Evolutionary conservation across 192 early-diverging fungal species (phyloP), one percentile per base, ranked within the genome.

Genomic region (Umbelopsis sp.): DNA sequence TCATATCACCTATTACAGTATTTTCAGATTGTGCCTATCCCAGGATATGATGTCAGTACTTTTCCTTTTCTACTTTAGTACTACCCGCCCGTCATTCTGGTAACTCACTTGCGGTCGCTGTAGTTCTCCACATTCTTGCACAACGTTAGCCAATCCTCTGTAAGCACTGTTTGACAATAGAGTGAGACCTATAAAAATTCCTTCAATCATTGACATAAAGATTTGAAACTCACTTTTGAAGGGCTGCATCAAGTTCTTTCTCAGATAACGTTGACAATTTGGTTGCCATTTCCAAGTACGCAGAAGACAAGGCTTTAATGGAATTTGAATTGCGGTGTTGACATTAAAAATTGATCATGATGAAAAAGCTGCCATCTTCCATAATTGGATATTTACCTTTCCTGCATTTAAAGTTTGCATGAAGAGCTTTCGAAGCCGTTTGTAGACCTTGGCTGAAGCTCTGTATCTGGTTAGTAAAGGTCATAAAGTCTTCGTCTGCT

Each of bases 1-100:
- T 20, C 14, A 31, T 31, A 31, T 62, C 56, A 62, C 26, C 31
- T 12, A 62, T 29, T 2, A 62, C 7, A 17, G 56, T 5, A 62
- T 34, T 62, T 34, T 62, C 56, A 34, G 29, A 12, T 62, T 62
- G 56, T 34, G 56, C 56, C 56, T 62, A 62, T 62, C 17, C 26
- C 31, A 2, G 14, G 26, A 34, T 29, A 62, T 16, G 12, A 62
- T 14, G 26, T 6, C 31, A 62, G 26, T n/a, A n/a, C 25, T 21
- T 62, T 20, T 1, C 1, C n/a, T 62, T n/a, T 2, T 36, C 9
- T 0, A n/a, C 12, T 62, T 26, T 51, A 22, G 1, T 26, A 26
- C 26, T 25, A 12, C 8, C 2, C 24, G 10, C 0, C 1, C 10
- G 38, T 41, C 4, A 41, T 11, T 4, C 20, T 49, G n/a, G 16